These are phyloP conservation scores for Setomelanomma holmii DNA, from an alignment of 2,329 filamentous ascomycete genomes.

Conservation along the genomic window DNA sequence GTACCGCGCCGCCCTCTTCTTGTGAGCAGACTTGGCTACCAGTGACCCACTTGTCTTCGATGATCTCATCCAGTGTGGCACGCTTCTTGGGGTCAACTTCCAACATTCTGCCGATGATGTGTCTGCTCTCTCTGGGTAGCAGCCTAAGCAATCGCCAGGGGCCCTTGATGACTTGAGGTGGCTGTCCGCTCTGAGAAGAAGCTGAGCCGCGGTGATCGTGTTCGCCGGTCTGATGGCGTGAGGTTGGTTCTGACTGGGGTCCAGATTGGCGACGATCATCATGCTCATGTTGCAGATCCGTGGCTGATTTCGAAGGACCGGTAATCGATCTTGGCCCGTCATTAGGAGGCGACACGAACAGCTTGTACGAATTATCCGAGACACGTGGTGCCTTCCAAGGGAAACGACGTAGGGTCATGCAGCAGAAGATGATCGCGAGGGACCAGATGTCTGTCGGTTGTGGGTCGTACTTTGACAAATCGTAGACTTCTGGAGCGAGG, in stretches of 20 bases:
- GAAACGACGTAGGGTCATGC: constrained; percentile 94
- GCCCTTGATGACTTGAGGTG: constrained; percentile 75
- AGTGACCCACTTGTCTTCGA: constrained; percentile 89
- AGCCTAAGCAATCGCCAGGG: constrained; percentile 89
- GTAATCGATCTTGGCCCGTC: constrained; percentile 44
- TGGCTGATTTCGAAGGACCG: constrained; percentile 39
- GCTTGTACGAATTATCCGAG: constrained; percentile 92
- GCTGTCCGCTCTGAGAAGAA: constrained; percentile 29
- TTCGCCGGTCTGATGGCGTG: constrained; percentile 45
- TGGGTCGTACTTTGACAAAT: constrained; percentile 90
- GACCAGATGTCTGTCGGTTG: constrained; percentile 97
- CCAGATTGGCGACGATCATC: constrained; percentile 35
- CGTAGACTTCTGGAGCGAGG: constrained; percentile 94
- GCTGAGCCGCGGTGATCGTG: constrained; percentile 27
- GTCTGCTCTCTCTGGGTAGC: constrained; percentile 85
- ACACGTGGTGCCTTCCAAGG: constrained; percentile 95
- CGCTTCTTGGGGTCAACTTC: constrained; percentile 84
- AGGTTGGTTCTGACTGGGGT: constrained; percentile 50
- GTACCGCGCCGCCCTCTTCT: constrained; percentile 74
- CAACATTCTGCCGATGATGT: constrained; percentile 92
- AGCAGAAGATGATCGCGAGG: constrained; percentile 97
- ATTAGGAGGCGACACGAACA: constrained; percentile 87
- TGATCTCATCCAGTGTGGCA: constrained; percentile 83
- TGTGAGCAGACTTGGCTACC: constrained; percentile 83
- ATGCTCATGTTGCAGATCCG: constrained; percentile 45